Base-by-base conservation (phyloP, 352 stramenopile species). In the Phytophthora sojae region DNA sequence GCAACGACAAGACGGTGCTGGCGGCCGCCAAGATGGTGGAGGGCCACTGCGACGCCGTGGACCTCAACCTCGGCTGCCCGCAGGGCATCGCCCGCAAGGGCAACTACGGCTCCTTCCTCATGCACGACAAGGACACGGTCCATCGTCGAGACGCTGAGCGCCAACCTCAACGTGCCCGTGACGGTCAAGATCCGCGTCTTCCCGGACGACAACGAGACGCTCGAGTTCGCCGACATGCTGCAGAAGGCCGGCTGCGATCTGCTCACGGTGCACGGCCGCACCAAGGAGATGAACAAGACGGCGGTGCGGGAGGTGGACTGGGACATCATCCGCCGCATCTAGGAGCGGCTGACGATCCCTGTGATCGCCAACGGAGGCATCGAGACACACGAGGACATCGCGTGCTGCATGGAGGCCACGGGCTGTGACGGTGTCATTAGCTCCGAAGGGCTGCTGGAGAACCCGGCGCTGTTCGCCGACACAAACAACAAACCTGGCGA, bases 1-100 rank as follows among this genome's bases (percentile, higher is more conserved):
- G 96, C 32, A 99, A 99, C 64, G 86, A 98, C 3, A 68, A 88
- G 35, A 93, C 95, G n/a, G 92, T 99, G 75, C 67, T 98, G 19
- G 56, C 85, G 8, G 94, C 96, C 2, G 96, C 96, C 17, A 95
- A 92, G 66, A 72, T 96, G 35, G 95, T 98, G 9, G 89, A 98
- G 62, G 62, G 61, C 19, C 81, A 94, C 61, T 99, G 95, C 76
- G 96, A 99, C 77, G 97, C 96, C 6, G 94, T 99, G 44, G 97
- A 99, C 71, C 80, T 99, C 17, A 99, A 99, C 83, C 80, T 99
- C n/a, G 97, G 97, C 55, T 99, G 97, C 80, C 97, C 97, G 15
- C 97, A 99, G 83, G 88, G 96, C 54, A 99, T 98, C 59, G 97
- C 97, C 9, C 96, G 95, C 63, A 90, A 98, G 39, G 97, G 97